Conservation (phyloP, 2,329 filamentous ascomycete species). For the Aspergillus carbonarius region DNA sequence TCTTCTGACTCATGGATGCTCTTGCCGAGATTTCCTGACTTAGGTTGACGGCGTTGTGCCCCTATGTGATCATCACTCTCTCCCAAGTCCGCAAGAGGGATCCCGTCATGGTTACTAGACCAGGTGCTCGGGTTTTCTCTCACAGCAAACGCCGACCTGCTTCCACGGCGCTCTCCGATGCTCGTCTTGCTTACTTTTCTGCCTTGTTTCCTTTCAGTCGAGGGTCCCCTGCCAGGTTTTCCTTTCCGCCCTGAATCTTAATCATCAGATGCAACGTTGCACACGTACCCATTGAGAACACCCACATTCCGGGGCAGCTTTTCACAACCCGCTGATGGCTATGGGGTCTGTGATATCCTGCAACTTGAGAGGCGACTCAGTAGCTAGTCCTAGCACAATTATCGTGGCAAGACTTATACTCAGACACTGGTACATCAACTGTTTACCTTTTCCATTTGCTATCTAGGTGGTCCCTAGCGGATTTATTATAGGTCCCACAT, state of each 20-base stretch:
- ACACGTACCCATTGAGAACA: neutral
- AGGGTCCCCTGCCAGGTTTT: neutral
- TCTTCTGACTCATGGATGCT: neutral
- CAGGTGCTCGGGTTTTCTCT: neutral
- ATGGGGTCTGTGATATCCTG: neutral
- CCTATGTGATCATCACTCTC: neutral
- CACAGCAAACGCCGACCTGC: neutral
- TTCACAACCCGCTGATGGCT: neutral
- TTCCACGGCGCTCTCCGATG: too few relatives aligned
- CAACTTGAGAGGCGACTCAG: neutral
- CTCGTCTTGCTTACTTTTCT: neutral
- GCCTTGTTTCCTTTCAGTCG: neutral
- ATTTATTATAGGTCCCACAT: neutral
- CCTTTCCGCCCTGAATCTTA: neutral
- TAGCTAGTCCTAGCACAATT: neutral
- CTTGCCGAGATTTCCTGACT: neutral
- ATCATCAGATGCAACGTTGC: constrained; percentile 10
- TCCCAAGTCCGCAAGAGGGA: neutral
- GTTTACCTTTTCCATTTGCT: neutral
- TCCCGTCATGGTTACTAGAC: neutral
- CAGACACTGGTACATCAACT: neutral
- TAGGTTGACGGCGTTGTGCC: neutral
- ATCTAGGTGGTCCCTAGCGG: neutral
- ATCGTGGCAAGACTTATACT: neutral
- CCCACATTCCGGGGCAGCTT: constrained; percentile 13